A percentile compares a stretch with the other conserved stretches of the same genome.
phyloP scores from a whole-genome alignment of 1,139 yeast genomes.

The Scheffersomyces titani region DNA sequence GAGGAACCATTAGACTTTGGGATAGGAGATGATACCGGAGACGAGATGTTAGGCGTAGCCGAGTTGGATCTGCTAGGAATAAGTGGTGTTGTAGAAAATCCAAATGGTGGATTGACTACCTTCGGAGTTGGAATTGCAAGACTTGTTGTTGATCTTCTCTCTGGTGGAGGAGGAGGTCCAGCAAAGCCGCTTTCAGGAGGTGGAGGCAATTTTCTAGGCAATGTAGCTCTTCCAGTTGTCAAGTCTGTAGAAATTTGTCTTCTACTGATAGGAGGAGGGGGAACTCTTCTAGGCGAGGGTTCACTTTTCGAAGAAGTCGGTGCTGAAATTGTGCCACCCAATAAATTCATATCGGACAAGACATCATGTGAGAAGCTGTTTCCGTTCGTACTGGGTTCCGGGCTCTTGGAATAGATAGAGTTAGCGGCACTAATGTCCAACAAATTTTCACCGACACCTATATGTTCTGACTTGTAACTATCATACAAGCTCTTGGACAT shows the following conservation, averaged over 20 bases:
- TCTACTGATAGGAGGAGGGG: conserved; percentile 40
- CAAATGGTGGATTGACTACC: conserved; percentile 25
- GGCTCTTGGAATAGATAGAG: conserved; percentile 12
- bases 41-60: conserved; percentile 22
- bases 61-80: conserved; percentile 40
- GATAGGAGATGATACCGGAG: conserved; percentile 13
- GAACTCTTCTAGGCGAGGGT: conserved; percentile 31
- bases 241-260: conserved; percentile 12
- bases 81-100: conserved; percentile 42
- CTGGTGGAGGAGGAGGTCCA: conserved; percentile 32
- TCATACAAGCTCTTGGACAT: conserved; percentile 35
- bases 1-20: conserved; percentile 1
- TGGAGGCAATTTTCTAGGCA: conserved; percentile 26
- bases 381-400: conserved; percentile 10
- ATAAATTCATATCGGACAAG: conserved; percentile 37
- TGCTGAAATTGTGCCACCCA: conserved; percentile 24
- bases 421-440: conserved; percentile 18
- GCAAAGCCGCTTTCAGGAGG: conserved; percentile 10
- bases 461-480: conserved; percentile 33
- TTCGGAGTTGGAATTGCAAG: conserved; percentile 6
- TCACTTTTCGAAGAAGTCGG: conserved; percentile 19
- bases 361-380: conserved; percentile 28
- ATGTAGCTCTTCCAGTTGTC: conserved; percentile 4
- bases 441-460: conserved; percentile 17
- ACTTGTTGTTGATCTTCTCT: conserved; percentile 16